Evolutionary conservation across 1,284 basidiomycete species (phyloP), one percentile per base, ranked within the genome.

Genomic region (Volvariella volvacea): DNA sequence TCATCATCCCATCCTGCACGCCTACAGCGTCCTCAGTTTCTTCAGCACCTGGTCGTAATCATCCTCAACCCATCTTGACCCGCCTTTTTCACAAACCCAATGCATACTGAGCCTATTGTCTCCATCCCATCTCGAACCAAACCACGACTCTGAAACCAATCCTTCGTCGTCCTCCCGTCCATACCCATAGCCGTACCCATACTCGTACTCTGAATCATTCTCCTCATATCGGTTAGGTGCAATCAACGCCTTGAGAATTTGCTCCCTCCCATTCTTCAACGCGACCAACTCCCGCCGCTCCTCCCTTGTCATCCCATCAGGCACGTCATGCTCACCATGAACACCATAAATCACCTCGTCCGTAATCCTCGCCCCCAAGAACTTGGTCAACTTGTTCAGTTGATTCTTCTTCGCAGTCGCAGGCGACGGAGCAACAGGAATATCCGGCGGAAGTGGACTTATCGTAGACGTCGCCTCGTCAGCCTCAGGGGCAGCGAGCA

Each of bases 21-120:
- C 6, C 12, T 31, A 50, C 10, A 50, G 36, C 57, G 74, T 42
- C 61, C 67, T 21, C 68, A 73, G 22, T 36, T 48, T 41, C 7
- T 40, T 36, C 21, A 42, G 17, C 6, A 48, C 47, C 20, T 48
- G 43, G 16, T 20, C 7, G 16, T 48, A 43, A 39, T 50, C 37
- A 15, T 45, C 28, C 28, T 47, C 45, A 17, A 42, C 43, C 42
- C 40, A 42, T 32, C 40, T 16, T 28, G 44, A 14, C 10, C 43
- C 49, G 21, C 47, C 43, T 41, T 38, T 48, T 41, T 45, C 49
- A 10, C 41, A 19, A 16, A 45, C 41, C 49, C 49, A 50, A 32
- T 34, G 42, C 3, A 39, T 39, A 28, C 45, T 48, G 7, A 40
- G 36, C 22, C 46, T 37, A 28, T 48, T 48, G 15, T 44, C 42